Conservation (phyloP, 1,284 basidiomycete species). For the Moesziomyces antarcticus region DNA sequence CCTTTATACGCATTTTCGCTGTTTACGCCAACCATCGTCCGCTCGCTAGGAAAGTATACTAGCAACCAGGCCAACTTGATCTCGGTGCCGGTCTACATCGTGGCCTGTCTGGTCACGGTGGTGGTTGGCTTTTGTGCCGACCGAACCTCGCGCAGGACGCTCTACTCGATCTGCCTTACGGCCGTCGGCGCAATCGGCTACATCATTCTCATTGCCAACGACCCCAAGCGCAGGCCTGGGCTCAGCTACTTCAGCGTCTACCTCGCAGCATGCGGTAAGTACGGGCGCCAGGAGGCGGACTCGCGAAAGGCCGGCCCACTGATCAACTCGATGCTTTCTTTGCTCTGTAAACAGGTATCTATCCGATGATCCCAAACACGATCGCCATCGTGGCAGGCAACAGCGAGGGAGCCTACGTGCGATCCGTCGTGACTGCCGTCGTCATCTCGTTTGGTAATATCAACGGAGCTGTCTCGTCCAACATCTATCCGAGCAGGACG, state of each 20-base stretch:
- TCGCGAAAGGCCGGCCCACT: not conserved
- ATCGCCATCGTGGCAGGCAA: slow-evolving; percentile 79
- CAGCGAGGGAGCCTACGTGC: slow-evolving; percentile 80
- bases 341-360: slow-evolving; percentile 69
- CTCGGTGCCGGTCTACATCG: slow-evolving; percentile 53
- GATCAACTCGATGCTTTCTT: not conserved
- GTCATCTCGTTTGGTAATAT: slow-evolving; percentile 65
- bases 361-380: slow-evolving; percentile 77
- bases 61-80: slow-evolving; percentile 58
- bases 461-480: slow-evolving; percentile 75
- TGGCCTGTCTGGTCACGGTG: slow-evolving; percentile 76
- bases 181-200: slow-evolving; percentile 73
- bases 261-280: slow-evolving; percentile 68
- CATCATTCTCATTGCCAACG: slow-evolving; percentile 75
- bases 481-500: slow-evolving; percentile 76
- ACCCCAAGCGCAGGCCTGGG: slow-evolving; percentile 68
- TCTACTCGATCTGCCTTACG: slow-evolving; percentile 72
- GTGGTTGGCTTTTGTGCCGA: slow-evolving; percentile 75
- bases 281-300: not conserved
- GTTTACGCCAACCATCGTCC: slow-evolving; percentile 73
- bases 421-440: slow-evolving; percentile 75
- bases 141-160: slow-evolving; percentile 73
- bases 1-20: slow-evolving; percentile 79
- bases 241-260: slow-evolving; percentile 79
- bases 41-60: slow-evolving; percentile 28